phyloP scores from a whole-genome alignment of 1,139 yeast genomes.

The Candida neerlandica region DNA sequence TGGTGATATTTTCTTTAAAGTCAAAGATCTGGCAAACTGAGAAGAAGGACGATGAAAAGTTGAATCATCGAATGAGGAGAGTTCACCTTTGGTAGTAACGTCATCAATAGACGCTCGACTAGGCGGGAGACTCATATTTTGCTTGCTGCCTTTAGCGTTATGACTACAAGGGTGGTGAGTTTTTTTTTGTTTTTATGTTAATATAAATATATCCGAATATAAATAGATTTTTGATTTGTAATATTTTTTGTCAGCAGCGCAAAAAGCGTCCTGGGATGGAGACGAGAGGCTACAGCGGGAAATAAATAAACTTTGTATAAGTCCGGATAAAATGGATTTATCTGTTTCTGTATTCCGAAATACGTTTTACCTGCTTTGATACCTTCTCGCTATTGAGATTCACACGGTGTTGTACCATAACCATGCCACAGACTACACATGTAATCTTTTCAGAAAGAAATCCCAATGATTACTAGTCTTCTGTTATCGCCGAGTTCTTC shows the following conservation, averaged over 20 bases:
- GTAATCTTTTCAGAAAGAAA: no score
- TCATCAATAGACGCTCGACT: not conserved
- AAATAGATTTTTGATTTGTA: no score
- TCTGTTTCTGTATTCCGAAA: no score
- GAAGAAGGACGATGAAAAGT: slow-evolving; percentile 3
- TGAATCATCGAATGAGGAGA: slow-evolving; percentile 6
- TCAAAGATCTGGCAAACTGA: not conserved
- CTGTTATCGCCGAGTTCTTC: not conserved
- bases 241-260: no score
- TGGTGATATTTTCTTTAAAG: slow-evolving; percentile 4
- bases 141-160: not conserved
- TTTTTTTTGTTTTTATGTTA: not conserved
- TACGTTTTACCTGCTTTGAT: no score
- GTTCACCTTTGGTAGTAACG: not conserved
- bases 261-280: no score
- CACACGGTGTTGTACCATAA: no score
- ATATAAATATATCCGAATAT: no score
- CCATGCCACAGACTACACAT: no score
- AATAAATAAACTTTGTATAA: not conserved
- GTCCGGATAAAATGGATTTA: not conserved
- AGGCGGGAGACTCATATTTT: slow-evolving; percentile 3
- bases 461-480: not conserved
- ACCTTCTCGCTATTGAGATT: no score
- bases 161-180: not conserved
- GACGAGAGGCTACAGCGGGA: no score